Base-by-base conservation (phyloP, 2,329 filamentous ascomycete species). In the Neofusicoccum parvum region DNA sequence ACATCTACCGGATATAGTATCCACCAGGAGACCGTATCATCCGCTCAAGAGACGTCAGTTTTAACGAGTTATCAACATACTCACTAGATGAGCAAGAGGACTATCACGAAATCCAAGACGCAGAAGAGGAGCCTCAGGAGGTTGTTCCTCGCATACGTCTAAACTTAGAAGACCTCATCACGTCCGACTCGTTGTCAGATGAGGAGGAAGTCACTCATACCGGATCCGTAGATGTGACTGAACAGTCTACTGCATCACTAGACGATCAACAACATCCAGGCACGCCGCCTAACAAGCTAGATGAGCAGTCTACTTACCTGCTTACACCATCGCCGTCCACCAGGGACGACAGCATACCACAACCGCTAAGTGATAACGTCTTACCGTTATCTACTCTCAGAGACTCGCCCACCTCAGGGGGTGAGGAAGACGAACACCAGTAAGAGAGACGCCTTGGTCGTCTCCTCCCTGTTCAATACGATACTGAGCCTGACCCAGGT, bases 1-100 rank as follows among this genome's bases (percentile, higher is more conserved):
- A 72, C 54, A 69, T 72, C 36, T 71, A 58, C 62, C 36, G 48
- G 3, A 65, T 71, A 20, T 70, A 17, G 66, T 41, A 65, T 20
- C 68, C 62, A 56, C 64, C 20, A 1, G 43, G 15, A 9, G 48
- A 68, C 27, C 34, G 46, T 7, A 51, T 67, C n/a, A 64, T 68
- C n/a, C 58, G 63, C 3, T 23, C 54, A 20, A 15, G 67, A 15
- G 66, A 68, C 20, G 66, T 67, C 43, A 64, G 20, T 3, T 68
- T 68, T 49, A n/a, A 67, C 15, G 23, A 46, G 34, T 56, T 10
- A 7, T 45, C 4, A 3, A 53, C 45, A 45, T 66, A 64, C 37
- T 20, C 12, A 23, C 46, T 14, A 12, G 46, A 41, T 7, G 15
- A 49, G 5, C 5, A 12, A 9, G 46, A 49, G 23, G 17, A 49